Evolutionary conservation across 2,329 filamentous ascomycete species (phyloP).

Genomic region (Colletotrichum camelliae): DNA sequence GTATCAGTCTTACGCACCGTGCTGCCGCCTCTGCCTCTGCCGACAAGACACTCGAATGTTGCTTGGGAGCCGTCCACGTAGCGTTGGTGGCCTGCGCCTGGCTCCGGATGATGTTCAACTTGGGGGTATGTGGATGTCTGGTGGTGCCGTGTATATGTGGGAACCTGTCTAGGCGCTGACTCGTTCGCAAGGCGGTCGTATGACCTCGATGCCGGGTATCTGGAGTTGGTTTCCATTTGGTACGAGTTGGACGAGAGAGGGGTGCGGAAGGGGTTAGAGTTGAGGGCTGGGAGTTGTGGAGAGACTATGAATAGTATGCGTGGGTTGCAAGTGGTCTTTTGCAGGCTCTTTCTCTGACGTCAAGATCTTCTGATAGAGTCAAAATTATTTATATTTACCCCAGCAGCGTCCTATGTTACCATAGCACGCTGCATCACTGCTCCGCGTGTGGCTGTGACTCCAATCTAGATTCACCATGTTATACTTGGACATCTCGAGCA

Average conservation of each 20-base stretch:
- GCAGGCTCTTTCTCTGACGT: neutral
- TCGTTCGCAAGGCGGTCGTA: neutral
- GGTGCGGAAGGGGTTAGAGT: neutral
- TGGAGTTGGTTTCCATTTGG: neutral
- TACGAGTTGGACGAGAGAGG: neutral
- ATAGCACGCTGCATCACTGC: neutral
- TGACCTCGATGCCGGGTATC: neutral
- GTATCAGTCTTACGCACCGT: too few species aligned
- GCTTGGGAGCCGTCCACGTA: accelerated
- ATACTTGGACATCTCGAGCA: neutral
- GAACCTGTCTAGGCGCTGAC: accelerated
- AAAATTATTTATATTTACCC: neutral
- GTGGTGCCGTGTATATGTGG: neutral
- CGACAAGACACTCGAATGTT: neutral
- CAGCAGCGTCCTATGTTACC: neutral
- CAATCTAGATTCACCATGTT: neutral
- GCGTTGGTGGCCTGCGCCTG: neutral
- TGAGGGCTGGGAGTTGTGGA: neutral
- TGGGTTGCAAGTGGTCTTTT: neutral
- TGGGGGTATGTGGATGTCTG: neutral
- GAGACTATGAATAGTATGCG: neutral
- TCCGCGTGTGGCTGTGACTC: neutral
- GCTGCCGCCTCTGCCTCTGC: neutral
- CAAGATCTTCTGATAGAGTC: neutral
- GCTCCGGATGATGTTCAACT: accelerated